phyloP scores from a whole-genome alignment of 805 yeast genomes.

The Pachysolen tannophilus region DNA sequence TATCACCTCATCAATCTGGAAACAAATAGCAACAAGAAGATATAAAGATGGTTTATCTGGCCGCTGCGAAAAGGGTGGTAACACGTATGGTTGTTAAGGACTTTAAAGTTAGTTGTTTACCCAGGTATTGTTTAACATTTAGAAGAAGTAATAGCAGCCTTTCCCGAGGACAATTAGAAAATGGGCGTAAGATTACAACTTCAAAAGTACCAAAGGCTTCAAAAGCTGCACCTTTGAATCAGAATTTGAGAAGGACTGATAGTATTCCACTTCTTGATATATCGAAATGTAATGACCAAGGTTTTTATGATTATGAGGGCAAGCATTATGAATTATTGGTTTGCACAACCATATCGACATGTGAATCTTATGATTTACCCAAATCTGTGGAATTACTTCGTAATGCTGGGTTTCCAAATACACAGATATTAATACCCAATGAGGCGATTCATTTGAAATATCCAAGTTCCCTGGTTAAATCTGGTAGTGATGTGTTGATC shows the following conservation, averaged over 20 bases:
- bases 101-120: no score
- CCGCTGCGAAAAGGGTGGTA: no score
- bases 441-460: slow-evolving; percentile 56
- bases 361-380: slow-evolving; percentile 61
- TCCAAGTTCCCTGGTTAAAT: slow-evolving; percentile 22
- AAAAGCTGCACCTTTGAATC: slow-evolving; percentile 5
- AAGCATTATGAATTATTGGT: slow-evolving; percentile 19
- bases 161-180: neutral
- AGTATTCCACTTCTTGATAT: no score
- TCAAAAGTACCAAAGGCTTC: slow-evolving; percentile 7
- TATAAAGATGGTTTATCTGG: no score
- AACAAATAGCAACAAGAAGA: no score
- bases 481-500: slow-evolving; percentile 49
- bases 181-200: neutral
- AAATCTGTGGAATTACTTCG: slow-evolving; percentile 32
- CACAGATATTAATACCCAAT: slow-evolving; percentile 44
- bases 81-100: no score
- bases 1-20: no score
- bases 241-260: slow-evolving; percentile 7
- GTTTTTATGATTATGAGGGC: neutral
- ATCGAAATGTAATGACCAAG: no score
- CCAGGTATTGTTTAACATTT: neutral
- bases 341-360: slow-evolving; percentile 64
- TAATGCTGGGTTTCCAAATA: slow-evolving; percentile 25
- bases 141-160: neutral